These are phyloP conservation scores for Cladophialophora yegresii DNA, from an alignment of 2,329 filamentous ascomycete genomes.

Conservation along the genomic window DNA sequence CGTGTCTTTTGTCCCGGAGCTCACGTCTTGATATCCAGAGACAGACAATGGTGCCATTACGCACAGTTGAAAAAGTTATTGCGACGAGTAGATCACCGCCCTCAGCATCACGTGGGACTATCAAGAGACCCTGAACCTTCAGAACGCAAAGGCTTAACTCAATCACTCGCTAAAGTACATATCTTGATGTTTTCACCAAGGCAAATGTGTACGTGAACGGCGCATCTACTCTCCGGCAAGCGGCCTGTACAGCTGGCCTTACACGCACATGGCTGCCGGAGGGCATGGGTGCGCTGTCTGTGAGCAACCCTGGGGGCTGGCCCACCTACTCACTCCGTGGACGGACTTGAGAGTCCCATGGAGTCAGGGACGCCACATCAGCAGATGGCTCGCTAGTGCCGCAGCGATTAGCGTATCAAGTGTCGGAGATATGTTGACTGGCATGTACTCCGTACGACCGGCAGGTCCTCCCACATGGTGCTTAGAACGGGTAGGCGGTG, in stretches of 20 bases:
- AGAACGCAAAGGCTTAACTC: neutral
- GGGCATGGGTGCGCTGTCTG: conserved; percentile 13
- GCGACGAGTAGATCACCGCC: neutral
- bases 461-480: neutral
- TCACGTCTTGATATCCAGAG: neutral
- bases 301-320: neutral
- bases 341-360: conserved; percentile 15
- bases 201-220: neutral
- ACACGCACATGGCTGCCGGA: neutral
- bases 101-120: neutral
- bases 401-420: neutral
- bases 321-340: conserved; percentile 10
- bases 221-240: neutral
- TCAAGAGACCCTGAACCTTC: neutral
- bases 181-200: neutral
- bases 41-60: neutral
- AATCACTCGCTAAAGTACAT: neutral
- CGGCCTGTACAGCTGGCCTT: conserved; percentile 1
- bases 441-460: neutral
- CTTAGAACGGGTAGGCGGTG: neutral
- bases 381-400: neutral
- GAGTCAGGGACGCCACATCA: conserved; percentile 10
- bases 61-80: neutral
- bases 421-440: conserved; percentile 2
- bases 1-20: neutral